A percentile compares a stretch with the other conserved stretches of the same genome.
Conservation (phyloP, 148 eudicot genomes). For the Persicaria maculosa region DNA sequence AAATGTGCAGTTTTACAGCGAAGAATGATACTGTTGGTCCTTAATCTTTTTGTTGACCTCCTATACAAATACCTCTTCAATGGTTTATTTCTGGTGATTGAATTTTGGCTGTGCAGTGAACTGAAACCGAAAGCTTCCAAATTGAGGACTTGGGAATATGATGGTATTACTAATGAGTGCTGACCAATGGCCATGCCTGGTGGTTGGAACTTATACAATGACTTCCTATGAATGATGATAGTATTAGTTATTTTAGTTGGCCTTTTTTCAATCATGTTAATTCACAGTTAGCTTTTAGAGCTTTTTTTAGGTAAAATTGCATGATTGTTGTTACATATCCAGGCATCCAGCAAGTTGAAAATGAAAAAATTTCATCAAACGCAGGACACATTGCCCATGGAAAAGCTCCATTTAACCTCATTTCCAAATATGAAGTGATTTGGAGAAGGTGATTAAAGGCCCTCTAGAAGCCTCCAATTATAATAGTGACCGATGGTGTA, state of each 20-base stretch:
- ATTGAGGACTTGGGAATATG: not conserved
- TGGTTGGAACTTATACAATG: not conserved
- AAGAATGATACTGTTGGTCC: conserved; percentile 3
- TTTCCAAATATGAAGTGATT: too few species aligned
- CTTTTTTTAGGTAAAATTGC: too few species aligned
- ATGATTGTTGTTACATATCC: too few species aligned
- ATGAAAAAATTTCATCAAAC: too few species aligned
- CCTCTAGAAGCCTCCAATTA: too few species aligned
- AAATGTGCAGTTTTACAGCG: not conserved
- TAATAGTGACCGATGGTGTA: not conserved
- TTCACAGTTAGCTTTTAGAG: too few species aligned
- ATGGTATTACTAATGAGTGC: not conserved
- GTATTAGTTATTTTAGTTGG: too few species aligned
- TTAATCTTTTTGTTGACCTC: not conserved
- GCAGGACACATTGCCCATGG: too few species aligned
- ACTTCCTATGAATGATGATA: not conserved
- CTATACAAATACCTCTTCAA: not conserved
- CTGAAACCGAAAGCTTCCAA: not conserved
- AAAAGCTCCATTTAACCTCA: too few species aligned
- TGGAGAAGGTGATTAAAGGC: too few species aligned
- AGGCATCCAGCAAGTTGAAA: too few species aligned
- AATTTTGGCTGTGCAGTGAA: not conserved
- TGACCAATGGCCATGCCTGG: not conserved
- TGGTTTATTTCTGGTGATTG: not conserved
- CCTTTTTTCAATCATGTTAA: too few species aligned